Base-by-base conservation (phyloP, 2,329 filamentous ascomycete genomes). In the Xylaria digitata region DNA sequence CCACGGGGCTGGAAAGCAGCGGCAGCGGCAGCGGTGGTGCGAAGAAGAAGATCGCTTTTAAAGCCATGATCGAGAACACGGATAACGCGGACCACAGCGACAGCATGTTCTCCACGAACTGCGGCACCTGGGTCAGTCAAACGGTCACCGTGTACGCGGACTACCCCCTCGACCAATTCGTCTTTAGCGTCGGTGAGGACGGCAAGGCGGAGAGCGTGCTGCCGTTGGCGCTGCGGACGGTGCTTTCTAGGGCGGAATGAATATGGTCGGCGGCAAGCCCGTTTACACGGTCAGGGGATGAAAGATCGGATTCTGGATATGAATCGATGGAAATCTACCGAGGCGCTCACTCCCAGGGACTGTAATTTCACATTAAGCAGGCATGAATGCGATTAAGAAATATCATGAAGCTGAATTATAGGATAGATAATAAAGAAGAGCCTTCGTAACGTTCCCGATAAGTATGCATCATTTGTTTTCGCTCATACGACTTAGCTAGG, bases 121-220 rank as follows among this genome's bases (percentile, higher is more conserved):
- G 75, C 64, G 74, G 74, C 5, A 74, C 74, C 1, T 76, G 74
- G 75, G 72, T 76, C 19, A 67, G 70, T 30, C 75, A 75, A 67
- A 73, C 71, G 17, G 63, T 70, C 9, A 72, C 70, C 0, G 74
- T 75, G 11, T 76, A 75, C 23, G 74, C 73, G 37, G 68, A 74
- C 34, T 73, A 74, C 66, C 73, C 74, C 57, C 70, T 77, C 0
- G 75, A 77, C 15, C 73, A 76, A 65, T 76, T 76, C 48, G 74
- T 76, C 8, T 76, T 76, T 43, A 72, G 72, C 2, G n/a, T 75
- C 0, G 67, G 63, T 15, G 54, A 11, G 1, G 68, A 70, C 13
- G 74, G 74, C 2, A 65, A 17, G 5, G 74, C 70, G 19, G 59
- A 71, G 34, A 69, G 70, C 8, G 73, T 77, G 7, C 46, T 72